Percentiles rank a stretch among this genome's conserved stretches.
These are phyloP conservation scores for Coffea canephora DNA, from an alignment of 257 asterid species.

Conservation along the genomic window DNA sequence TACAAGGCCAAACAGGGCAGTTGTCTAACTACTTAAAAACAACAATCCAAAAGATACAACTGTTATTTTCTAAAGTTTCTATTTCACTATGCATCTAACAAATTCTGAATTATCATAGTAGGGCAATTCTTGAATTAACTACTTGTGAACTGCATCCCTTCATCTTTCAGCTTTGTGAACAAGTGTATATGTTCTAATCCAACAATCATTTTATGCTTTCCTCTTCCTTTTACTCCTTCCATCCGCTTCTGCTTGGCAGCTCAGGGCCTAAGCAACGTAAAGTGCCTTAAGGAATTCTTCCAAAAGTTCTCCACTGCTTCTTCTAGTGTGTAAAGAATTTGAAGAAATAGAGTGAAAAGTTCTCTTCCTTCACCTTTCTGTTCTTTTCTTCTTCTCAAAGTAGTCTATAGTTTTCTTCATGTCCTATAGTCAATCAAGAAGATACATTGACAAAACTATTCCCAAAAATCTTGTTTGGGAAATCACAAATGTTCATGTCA, in stretches of 20 bases:
- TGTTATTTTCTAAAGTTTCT: neutral
- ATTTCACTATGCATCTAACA: neutral
- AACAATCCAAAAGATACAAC: neutral
- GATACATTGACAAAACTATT: neutral
- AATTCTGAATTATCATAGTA: constrained; percentile 3
- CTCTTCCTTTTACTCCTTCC: neutral
- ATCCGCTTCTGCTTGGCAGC: neutral
- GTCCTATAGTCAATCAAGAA: neutral
- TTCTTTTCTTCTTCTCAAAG: neutral
- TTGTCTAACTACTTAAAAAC: neutral
- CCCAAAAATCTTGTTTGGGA: neutral
- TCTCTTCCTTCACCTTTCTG: constrained; percentile 1
- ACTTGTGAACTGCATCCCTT: neutral
- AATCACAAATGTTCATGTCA: neutral
- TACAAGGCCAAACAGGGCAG: neutral
- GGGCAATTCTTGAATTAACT: neutral
- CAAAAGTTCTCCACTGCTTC: neutral
- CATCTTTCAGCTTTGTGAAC: neutral
- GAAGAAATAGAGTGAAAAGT: neutral
- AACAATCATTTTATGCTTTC: neutral
- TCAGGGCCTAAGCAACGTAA: neutral
- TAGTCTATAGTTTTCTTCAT: neutral
- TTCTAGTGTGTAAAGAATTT: neutral
- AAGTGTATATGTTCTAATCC: neutral
- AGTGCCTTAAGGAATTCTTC: neutral